These are phyloP conservation scores for Colletotrichum coccodes DNA, from an alignment of 2,329 filamentous ascomycete genomes.

Conservation along the genomic window DNA sequence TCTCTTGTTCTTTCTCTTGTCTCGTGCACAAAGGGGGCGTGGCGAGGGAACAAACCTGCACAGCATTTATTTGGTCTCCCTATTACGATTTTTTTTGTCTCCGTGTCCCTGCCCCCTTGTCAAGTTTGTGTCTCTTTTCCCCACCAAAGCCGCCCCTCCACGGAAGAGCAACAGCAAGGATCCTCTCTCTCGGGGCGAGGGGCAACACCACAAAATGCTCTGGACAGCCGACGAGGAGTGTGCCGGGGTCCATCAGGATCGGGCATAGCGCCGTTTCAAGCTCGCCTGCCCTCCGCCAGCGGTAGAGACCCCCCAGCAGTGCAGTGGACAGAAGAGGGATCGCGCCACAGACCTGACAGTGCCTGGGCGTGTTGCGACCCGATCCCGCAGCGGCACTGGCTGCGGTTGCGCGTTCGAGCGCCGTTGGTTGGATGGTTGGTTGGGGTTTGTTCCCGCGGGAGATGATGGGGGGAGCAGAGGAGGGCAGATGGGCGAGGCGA, in stretches of 20 bases:
- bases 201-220: not conserved
- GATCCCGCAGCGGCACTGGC: conserved; percentile 15
- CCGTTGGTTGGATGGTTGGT: conserved; percentile 30
- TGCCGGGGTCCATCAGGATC: conserved; percentile 18
- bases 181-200: not conserved
- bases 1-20: not conserved
- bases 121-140: conserved; percentile 6
- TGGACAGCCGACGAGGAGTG: not conserved
- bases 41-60: not conserved
- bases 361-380: conserved; percentile 25
- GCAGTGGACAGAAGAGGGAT: not conserved
- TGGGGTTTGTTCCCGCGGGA: conserved; percentile 8
- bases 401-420: not conserved
- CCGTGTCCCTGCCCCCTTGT: not conserved
- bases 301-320: not conserved
- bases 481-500: not conserved
- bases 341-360: conserved; percentile 11
- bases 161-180: conserved; percentile 26
- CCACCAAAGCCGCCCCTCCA: conserved; percentile 21
- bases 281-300: conserved; percentile 2
- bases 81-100: not conserved
- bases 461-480: conserved; percentile 7
- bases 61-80: conserved; percentile 9
- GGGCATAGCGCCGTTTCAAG: conserved; percentile 33
- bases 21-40: conserved; percentile 11